phyloP scores from a whole-genome alignment of 495 filamentous ascomycete species.

The Hyaloscypha bicolor region DNA sequence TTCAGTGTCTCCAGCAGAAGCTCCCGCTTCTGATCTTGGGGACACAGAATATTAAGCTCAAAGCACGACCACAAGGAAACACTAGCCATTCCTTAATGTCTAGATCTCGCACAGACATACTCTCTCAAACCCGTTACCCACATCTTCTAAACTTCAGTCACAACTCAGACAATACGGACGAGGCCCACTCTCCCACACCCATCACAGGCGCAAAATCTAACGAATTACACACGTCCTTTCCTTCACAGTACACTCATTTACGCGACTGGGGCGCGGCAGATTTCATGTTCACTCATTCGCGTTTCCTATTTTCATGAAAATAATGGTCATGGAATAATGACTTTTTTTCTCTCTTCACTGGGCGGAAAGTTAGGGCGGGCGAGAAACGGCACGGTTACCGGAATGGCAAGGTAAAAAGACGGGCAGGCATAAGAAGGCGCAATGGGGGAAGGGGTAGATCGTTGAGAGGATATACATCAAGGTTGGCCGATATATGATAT shows the following conservation, averaged over 20 bases:
- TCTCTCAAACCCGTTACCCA: slow-evolving; percentile 18
- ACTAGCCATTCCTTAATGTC: slow-evolving; percentile 11
- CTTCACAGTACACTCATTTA: slow-evolving; percentile 8
- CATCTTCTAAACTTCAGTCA: slow-evolving; percentile 12
- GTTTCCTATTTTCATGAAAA: not conserved
- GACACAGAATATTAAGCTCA: slow-evolving; percentile 35
- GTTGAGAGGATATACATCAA: slow-evolving; percentile 5
- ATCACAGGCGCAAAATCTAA: slow-evolving; percentile 1
- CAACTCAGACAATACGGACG: slow-evolving; percentile 17
- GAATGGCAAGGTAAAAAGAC: not conserved
- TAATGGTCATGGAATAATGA: not conserved
- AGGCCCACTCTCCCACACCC: slow-evolving; percentile 4
- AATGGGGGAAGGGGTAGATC: slow-evolving; percentile 6
- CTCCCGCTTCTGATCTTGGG: slow-evolving; percentile 53
- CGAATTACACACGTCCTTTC: not conserved
- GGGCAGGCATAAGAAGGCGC: slow-evolving; percentile 1
- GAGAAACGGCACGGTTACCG: not conserved
- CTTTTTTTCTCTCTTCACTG: not conserved
- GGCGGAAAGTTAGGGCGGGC: not conserved
- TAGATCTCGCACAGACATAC: slow-evolving; percentile 21
- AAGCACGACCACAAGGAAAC: slow-evolving; percentile 14
- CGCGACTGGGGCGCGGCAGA: slow-evolving; percentile 26
- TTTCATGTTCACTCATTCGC: not conserved
- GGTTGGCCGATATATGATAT: not conserved
- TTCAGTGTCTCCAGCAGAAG: slow-evolving; percentile 54